phyloP scores from a whole-genome alignment of 495 filamentous ascomycete genomes.

The Chaetomidium leptoderma region DNA sequence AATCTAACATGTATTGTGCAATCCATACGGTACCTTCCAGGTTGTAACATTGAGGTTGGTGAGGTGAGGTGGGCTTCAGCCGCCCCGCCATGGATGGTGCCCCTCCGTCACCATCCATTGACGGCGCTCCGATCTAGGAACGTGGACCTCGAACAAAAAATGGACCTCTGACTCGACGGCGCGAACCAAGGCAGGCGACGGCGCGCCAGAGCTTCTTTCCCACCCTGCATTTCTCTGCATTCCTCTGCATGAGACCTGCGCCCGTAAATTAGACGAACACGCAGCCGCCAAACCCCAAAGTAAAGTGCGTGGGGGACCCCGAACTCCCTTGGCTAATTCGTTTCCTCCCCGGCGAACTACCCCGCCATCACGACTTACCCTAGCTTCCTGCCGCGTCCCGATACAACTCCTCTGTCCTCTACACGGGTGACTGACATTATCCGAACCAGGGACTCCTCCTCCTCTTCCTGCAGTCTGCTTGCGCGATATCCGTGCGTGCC shows the following conservation, averaged over 20 bases:
- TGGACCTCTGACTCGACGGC: constrained; percentile 17
- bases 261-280: background rate
- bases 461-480: constrained; percentile 13
- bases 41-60: too few relatives aligned
- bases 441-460: constrained; percentile 14
- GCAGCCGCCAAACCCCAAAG: background rate
- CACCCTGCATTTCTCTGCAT: background rate
- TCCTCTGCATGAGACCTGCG: background rate
- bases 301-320: background rate
- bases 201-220: background rate
- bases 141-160: constrained; percentile 32
- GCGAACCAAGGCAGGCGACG: background rate
- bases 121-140: constrained; percentile 43
- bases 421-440: background rate
- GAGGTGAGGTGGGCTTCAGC: too few relatives aligned
- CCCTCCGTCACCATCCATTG: constrained; percentile 26
- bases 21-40: too few relatives aligned
- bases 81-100: too few relatives aligned
- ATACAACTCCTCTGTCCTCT: background rate
- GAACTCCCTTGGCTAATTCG: background rate
- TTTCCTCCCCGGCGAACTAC: background rate
- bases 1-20: too few relatives aligned
- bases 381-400: background rate
- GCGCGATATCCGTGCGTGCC: constrained; percentile 8
- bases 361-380: constrained; percentile 7